Conservation (phyloP, 140 eudicot species). For the Ambrosia hybrid region DNA sequence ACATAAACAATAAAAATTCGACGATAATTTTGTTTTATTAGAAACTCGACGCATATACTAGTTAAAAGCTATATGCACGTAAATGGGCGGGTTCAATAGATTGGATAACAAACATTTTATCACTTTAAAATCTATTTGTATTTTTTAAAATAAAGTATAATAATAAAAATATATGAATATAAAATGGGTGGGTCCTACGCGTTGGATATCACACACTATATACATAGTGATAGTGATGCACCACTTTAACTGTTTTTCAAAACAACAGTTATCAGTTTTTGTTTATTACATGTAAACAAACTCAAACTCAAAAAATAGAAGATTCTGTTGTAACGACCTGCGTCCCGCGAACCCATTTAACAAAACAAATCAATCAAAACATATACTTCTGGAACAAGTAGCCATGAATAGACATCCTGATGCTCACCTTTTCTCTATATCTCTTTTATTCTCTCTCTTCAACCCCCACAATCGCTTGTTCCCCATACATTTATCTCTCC, state of each 20-base stretch:
- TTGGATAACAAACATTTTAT: no score
- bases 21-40: background rate
- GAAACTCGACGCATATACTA: background rate
- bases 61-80: no score
- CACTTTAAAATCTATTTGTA: no score
- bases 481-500: constrained; percentile 24
- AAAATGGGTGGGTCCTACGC: constrained; percentile 1
- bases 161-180: background rate
- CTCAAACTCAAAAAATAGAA: background rate
- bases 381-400: constrained; percentile 12
- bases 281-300: background rate
- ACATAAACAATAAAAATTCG: background rate
- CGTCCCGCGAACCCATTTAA: constrained; percentile 33
- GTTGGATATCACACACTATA: background rate
- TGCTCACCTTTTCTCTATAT: constrained; percentile 17
- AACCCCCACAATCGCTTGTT: constrained; percentile 2
- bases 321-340: background rate
- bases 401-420: constrained; percentile 23
- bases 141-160: no score
- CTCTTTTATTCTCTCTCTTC: constrained; percentile 25
- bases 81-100: background rate
- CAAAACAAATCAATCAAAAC: background rate
- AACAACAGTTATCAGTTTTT: background rate
- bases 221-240: background rate
- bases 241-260: background rate